Base-by-base conservation (phyloP, 2,329 filamentous ascomycete genomes). In the Zarea fungicola region DNA sequence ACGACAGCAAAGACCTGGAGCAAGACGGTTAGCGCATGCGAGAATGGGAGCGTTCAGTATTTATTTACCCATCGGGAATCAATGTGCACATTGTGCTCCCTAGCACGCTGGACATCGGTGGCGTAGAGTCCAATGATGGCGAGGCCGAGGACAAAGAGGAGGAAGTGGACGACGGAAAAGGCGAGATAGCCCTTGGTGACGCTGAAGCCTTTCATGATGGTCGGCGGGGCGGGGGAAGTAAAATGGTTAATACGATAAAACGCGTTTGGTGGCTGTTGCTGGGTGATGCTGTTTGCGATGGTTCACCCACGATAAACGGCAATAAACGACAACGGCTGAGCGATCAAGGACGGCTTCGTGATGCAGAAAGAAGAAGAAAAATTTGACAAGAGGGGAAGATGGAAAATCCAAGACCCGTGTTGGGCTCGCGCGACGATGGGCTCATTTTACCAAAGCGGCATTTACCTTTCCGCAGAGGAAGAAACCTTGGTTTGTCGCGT, bases 91-190 rank as follows among this genome's bases (percentile, higher is more conserved):
- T 73, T 62, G 5, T 71, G 62, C 16, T 78, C 67, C 31, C 70
- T 63, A 1, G 81, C 79, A 19, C 67, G 65, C 52, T 80, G 67
- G 6, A 93, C 69, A 61, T 92, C 86, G 21, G 76, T 68, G 29
- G 83, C 87, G 56, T 93, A 96, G 18, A 96, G 78, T 1, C 86
- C 90, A 55, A 85, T 83, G 48, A 93, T 85, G 1, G 85, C 78
- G 50, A 95, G 68, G 13, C 83, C 88, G 55, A 95, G 75, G 50
- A 87, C 76, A 60, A 96, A 84, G 61, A 92, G 87, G 52, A 84
- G 68, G 64, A 91, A 75, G 62, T 91, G 86, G n/a, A 90, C 68
- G 55, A 76, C 55, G 21, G 75, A 69, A 61, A 85, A 85, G 56
- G 74, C 60, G 57, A 83, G 56, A 55, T 78, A 80, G 64, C 72